phyloP scores from a whole-genome alignment of 1,139 yeast species.

The Blastobotrys apis region DNA sequence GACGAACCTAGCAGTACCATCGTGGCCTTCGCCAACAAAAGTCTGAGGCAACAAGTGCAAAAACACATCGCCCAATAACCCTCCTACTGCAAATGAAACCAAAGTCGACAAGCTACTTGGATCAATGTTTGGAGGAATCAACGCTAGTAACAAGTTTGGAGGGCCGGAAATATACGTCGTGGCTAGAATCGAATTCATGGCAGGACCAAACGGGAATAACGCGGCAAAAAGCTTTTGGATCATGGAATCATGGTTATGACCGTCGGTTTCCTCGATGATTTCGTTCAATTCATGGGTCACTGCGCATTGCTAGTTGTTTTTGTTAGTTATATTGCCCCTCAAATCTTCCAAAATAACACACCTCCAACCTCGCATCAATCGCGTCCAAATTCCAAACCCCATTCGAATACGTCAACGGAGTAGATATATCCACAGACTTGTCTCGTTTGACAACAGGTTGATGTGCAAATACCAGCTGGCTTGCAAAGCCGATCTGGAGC shows the following conservation, averaged over 20 bases:
- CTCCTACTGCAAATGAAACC: conserved; percentile 68
- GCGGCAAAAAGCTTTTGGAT: conserved; percentile 26
- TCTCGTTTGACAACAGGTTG: background rate
- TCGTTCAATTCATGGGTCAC: conserved; percentile 39
- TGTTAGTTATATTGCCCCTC: background rate
- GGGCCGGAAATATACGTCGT: conserved; percentile 58
- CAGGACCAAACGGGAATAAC: conserved; percentile 53
- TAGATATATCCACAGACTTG: background rate
- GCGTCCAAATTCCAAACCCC: conserved; percentile 41
- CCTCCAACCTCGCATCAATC: conserved; percentile 23
- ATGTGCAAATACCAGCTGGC: too few relatives aligned
- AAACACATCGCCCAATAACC: conserved; percentile 64
- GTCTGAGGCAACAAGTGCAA: conserved; percentile 63
- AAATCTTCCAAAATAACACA: background rate
- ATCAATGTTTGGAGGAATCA: conserved; percentile 48
- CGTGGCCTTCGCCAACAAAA: conserved; percentile 48
- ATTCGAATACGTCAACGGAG: conserved; percentile 31
- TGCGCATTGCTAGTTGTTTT: conserved; percentile 28
- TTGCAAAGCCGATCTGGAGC: too few relatives aligned
- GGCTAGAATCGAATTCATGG: conserved; percentile 56
- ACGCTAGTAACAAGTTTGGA: conserved; percentile 51
- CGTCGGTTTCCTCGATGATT: conserved; percentile 21
- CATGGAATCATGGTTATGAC: conserved; percentile 28
- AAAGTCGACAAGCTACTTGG: conserved; percentile 46
- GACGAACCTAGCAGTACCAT: conserved; percentile 40